Evolutionary conservation across 1,284 basidiomycete genomes (phyloP).

Genomic region (Schizophyllum amplum): DNA sequence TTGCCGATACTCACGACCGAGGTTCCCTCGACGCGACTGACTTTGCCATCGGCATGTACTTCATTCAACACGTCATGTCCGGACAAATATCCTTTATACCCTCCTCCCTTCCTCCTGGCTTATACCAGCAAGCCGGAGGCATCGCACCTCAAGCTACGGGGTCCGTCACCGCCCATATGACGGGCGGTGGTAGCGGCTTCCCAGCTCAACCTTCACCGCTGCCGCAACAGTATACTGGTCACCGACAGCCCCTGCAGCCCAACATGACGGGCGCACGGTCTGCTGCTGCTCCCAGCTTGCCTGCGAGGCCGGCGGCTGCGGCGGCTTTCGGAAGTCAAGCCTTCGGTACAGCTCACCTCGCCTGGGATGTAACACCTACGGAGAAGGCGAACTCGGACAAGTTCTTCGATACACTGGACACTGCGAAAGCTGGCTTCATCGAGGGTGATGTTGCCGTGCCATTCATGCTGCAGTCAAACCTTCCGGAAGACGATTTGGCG

Average conservation of each 20-base stretch:
- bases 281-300: slow-evolving; percentile 19
- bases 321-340: slow-evolving; percentile 24
- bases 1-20: slow-evolving; percentile 91
- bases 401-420: slow-evolving; percentile 83
- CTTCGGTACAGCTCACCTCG: slow-evolving; percentile 24
- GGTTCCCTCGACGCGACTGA: slow-evolving; percentile 87
- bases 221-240: slow-evolving; percentile 50
- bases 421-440: slow-evolving; percentile 70
- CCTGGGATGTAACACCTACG: slow-evolving; percentile 81
- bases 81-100: slow-evolving; percentile 74
- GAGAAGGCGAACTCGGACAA: slow-evolving; percentile 80
- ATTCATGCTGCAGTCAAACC: slow-evolving; percentile 90
- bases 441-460: slow-evolving; percentile 94
- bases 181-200: slow-evolving; percentile 42
- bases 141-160: slow-evolving; percentile 15
- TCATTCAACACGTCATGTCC: slow-evolving; percentile 90
- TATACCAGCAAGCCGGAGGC: slow-evolving; percentile 81
- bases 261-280: slow-evolving; percentile 25
- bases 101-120: slow-evolving; percentile 69
- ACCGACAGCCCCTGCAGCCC: slow-evolving; percentile 32
- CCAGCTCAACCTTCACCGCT: slow-evolving; percentile 31
- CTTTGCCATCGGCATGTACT: slow-evolving; percentile 95
- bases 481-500: slow-evolving; percentile 81
- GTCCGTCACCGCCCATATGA: slow-evolving; percentile 42
- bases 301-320: slow-evolving; percentile 34